These are phyloP conservation scores for Solanum ossicruentum DNA, from an alignment of 257 asterid genomes.

Conservation along the genomic window DNA sequence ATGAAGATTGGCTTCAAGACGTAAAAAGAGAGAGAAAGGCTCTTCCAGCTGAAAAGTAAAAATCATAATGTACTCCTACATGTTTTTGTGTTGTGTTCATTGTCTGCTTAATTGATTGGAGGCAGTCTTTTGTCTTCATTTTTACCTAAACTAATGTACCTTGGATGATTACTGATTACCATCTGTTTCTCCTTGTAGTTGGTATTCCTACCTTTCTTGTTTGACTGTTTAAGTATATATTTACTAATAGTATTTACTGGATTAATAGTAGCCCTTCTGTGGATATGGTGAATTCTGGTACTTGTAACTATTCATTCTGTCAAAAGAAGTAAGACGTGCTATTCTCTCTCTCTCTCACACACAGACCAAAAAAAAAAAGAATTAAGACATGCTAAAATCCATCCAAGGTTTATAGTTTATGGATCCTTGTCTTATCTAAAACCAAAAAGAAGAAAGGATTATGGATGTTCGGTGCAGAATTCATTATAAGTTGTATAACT, in stretches of 20 bases:
- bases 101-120: background rate
- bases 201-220: background rate
- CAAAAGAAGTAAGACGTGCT: background rate
- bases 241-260: background rate
- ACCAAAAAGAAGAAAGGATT: background rate
- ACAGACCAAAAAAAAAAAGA: background rate
- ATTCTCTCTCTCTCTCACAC: background rate
- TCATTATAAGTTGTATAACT: background rate
- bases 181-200: background rate
- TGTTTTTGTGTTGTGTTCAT: background rate
- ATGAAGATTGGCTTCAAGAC: conserved; percentile 92
- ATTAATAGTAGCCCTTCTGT: background rate
- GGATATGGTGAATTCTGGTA: background rate
- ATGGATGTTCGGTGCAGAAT: background rate
- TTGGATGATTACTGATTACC: background rate
- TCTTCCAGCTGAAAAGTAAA: conserved; percentile 73
- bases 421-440: background rate
- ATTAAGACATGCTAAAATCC: background rate
- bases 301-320: background rate
- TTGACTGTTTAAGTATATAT: background rate
- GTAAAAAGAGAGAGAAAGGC: conserved; percentile 61
- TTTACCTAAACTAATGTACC: background rate
- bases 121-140: background rate
- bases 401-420: background rate
- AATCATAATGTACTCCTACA: background rate